phyloP scores from a whole-genome alignment of 2,329 filamentous ascomycete species.

The Aureobasidium melanogenum region DNA sequence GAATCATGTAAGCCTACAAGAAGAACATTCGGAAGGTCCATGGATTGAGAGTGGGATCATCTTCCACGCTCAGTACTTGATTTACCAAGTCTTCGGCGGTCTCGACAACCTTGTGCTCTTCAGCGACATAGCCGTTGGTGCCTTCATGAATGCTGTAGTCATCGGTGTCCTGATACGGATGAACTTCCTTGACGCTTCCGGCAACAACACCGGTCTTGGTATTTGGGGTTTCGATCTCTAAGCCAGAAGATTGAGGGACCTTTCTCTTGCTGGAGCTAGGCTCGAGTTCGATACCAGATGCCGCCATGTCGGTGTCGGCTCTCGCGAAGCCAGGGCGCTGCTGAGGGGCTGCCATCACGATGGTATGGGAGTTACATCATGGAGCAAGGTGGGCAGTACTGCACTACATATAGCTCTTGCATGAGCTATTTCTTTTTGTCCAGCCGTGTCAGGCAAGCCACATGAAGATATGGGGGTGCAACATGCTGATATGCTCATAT shows the following conservation, averaged over 20 bases:
- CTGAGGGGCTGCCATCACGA: background rate
- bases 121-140: background rate
- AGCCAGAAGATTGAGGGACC: background rate
- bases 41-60: conserved; percentile 28
- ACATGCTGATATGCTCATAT: background rate
- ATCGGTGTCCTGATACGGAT: background rate
- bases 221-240: background rate
- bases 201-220: background rate
- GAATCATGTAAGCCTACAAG: conserved; percentile 22
- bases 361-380: no score
- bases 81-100: conserved; percentile 26
- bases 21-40: conserved; percentile 34
- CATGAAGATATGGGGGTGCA: background rate
- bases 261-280: background rate
- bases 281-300: background rate
- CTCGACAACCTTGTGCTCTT: conserved; percentile 9
- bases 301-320: conserved; percentile 9
- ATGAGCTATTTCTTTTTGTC: background rate
- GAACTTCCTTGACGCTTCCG: background rate
- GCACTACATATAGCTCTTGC: background rate
- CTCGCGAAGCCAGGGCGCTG: conserved; percentile 14
- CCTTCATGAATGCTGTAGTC: background rate
- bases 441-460: background rate
- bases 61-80: conserved; percentile 28
- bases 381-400: background rate